Evolutionary conservation across 176 grass and related monocot genomes (phyloP).

Genomic region (Zoysia japonica): DNA sequence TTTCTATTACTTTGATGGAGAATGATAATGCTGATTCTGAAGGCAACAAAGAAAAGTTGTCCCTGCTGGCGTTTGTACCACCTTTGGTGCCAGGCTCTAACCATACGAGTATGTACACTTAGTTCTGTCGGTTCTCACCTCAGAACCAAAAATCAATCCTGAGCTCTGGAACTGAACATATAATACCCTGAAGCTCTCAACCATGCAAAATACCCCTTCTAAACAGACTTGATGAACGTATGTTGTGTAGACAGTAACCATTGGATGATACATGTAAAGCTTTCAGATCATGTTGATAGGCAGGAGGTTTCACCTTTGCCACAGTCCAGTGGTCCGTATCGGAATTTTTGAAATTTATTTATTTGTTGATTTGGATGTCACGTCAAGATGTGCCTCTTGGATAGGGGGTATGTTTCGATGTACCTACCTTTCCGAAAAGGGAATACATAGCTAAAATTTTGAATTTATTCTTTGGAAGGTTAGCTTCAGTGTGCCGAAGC

Average conservation of each 20-base stretch:
- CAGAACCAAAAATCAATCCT: background rate
- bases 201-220: no score
- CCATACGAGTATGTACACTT: background rate
- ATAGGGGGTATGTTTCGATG: no score
- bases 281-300: background rate
- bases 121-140: background rate
- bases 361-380: background rate
- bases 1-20: no score
- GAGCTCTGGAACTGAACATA: background rate
- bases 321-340: background rate
- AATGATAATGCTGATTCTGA: no score
- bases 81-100: no score
- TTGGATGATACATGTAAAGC: background rate
- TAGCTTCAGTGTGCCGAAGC: conserved; percentile 99
- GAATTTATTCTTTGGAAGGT: conserved; percentile 98
- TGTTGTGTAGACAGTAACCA: no score
- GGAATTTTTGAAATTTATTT: no score
- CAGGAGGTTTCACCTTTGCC: background rate
- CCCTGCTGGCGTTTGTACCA: no score
- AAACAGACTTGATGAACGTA: background rate
- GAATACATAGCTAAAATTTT: conserved; percentile 63
- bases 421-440: conserved; percentile 15
- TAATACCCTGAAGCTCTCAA: no score
- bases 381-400: background rate
- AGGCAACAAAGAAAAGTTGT: no score